A percentile compares a stretch with the other conserved stretches of the same genome.
phyloP scores from a whole-genome alignment of 148 eudicot species.

The Beta vulgaris region DNA sequence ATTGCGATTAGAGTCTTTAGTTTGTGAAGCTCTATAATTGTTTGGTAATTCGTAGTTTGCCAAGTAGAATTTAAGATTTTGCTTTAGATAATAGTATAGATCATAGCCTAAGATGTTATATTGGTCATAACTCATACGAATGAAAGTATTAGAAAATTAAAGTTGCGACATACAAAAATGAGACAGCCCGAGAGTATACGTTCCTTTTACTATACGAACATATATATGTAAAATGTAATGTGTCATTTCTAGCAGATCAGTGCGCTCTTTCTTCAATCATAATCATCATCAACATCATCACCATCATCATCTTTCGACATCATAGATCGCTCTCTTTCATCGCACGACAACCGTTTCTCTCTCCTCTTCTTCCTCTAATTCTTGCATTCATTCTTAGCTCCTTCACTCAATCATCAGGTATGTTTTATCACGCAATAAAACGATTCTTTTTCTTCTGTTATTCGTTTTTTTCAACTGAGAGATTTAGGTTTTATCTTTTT shows the following conservation, averaged over 20 bases:
- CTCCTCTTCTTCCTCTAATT: neutral
- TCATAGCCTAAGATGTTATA: no score
- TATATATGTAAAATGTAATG: neutral
- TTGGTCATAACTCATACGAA: no score
- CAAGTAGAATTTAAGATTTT: no score
- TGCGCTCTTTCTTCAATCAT: neutral
- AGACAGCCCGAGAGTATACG: no score
- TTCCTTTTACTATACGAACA: neutral
- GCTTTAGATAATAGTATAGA: no score
- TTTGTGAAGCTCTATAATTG: no score
- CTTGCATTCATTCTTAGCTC: neutral
- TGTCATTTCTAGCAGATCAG: slow-evolving; percentile 10
- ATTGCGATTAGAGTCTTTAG: no score
- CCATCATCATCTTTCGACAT: slow-evolving; percentile 1
- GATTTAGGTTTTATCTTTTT: slow-evolving; percentile 1
- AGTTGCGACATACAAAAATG: no score
- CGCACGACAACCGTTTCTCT: neutral
- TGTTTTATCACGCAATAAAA: neutral
- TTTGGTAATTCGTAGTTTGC: no score
- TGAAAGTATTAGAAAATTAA: no score
- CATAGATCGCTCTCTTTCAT: no score
- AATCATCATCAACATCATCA: neutral
- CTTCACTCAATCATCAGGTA: neutral
- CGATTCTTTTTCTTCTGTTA: neutral
- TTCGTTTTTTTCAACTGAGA: neutral